These are phyloP conservation scores for Sicyos baderoa DNA, from an alignment of 306 rosid species.

Conservation along the genomic window DNA sequence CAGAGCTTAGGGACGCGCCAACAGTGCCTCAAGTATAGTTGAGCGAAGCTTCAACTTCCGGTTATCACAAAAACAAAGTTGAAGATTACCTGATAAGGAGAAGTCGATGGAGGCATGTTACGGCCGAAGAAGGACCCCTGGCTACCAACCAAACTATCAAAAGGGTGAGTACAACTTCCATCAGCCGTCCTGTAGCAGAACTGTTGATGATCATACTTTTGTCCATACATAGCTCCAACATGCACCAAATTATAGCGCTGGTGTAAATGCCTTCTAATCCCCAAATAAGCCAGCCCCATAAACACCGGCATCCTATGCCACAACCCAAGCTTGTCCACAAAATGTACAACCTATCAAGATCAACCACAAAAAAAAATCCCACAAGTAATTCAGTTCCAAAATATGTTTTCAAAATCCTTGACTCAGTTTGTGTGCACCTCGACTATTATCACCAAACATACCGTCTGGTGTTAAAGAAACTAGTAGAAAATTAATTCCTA, in stretches of 20 bases:
- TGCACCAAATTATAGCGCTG: slow-evolving; percentile 54
- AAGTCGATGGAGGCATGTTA: slow-evolving; percentile 58
- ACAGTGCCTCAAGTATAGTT: too few relatives aligned
- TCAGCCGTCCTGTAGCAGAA: slow-evolving; percentile 44
- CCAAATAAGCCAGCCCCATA: slow-evolving; percentile 50
- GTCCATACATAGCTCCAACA: slow-evolving; percentile 37
- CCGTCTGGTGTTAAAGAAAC: too few relatives aligned
- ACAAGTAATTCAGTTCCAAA: not conserved
- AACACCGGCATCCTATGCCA: slow-evolving; percentile 71
- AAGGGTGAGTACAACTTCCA: slow-evolving; percentile 55
- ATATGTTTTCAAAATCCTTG: too few relatives aligned
- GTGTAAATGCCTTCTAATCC: slow-evolving; percentile 60
- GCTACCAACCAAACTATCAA: slow-evolving; percentile 45
- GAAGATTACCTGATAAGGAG: slow-evolving; percentile 36
- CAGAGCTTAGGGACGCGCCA: too few relatives aligned
- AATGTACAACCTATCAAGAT: slow-evolving; percentile 36
- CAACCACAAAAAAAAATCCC: not conserved
- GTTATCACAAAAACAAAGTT: not conserved
- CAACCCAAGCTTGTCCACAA: slow-evolving; percentile 48
- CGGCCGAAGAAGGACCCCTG: slow-evolving; percentile 59
- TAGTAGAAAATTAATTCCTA: too few relatives aligned
- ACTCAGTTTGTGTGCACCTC: too few relatives aligned
- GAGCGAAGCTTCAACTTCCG: too few relatives aligned
- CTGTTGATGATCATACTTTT: slow-evolving; percentile 31
- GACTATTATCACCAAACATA: too few relatives aligned